Evolutionary conservation across 225 moss, liverwort and hornwort genomes (phyloP).

Genomic region (Straminergon stramineum): DNA sequence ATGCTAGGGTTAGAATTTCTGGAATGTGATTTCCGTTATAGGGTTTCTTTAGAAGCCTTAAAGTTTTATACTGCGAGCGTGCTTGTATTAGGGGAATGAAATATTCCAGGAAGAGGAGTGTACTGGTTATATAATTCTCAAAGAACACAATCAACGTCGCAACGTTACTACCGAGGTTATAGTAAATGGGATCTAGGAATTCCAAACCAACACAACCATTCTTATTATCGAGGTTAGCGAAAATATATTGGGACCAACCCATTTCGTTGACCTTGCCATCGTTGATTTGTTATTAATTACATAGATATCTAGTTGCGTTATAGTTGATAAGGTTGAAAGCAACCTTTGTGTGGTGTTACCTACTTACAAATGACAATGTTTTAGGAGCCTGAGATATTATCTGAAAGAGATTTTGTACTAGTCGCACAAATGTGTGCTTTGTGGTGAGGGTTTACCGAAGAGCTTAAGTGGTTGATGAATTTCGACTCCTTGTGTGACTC

Average conservation of each 20-base stretch:
- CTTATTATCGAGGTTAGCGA: not conserved
- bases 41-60: not conserved
- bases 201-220: not conserved
- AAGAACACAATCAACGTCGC: not conserved
- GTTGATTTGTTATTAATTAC: not conserved
- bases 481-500: not conserved
- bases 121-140: not conserved
- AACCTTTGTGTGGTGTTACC: not conserved
- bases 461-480: not conserved
- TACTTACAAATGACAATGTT: not conserved
- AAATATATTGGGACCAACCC: not conserved
- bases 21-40: not conserved
- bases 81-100: not conserved
- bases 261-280: not conserved
- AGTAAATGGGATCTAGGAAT: not conserved
- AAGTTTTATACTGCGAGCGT: not conserved
- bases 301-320: not conserved
- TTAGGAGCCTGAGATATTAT: not conserved
- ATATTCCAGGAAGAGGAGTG: not conserved
- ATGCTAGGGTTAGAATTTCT: not conserved
- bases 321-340: not conserved
- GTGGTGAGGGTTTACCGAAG: not conserved
- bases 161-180: not conserved
- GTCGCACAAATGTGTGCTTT: not conserved
- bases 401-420: not conserved